Evolutionary conservation across 768 basidiomycete species (phyloP), one percentile per base, ranked within the genome.

Genomic region (Boletus subparvulus): DNA sequence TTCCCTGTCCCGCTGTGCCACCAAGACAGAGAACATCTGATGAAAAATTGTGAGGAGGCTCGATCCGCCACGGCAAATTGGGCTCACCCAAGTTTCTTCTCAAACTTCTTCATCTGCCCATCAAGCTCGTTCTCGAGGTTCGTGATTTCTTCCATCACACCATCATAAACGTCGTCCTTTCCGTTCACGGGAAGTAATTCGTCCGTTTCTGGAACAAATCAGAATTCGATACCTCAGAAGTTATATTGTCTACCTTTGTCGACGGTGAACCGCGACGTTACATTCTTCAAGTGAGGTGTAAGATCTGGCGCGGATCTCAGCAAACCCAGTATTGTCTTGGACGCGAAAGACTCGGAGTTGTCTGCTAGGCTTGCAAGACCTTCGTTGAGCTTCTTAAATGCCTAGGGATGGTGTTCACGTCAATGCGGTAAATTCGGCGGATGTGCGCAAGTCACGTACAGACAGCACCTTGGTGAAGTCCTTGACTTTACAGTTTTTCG

Each of bases 391-490:
- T 75, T 83, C 64, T 80, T 85, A 72, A 97, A 97, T 6, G 89
- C 79, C 89, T 94, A 19, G 47, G n/a, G 17, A 53, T 14, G 28
- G 28, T n/a, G 30, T 46, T 35, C 46, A 28, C 17, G 50, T 69
- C 35, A 61, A 52, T 19, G 3, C 10, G 39, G 3, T 19, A 41
- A 26, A 37, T 42, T 37, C 17, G 40, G 39, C 7, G 1, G 42
- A 30, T 11, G 21, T 14, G 13, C 7, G n/a, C 0, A 13, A 41
- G 48, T 48, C 47, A 69, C 79, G 59, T 69, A 94, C 94, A 45
- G 75, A 74, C 11, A 97, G 79, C 24, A 96, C 89, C 68, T 87
- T 91, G 60, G 88, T 69, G 69, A 99, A 99, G 65, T 97, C 93
- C 61, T 81, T 85, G 58, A 94, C 83, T 69, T 84, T 88, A 74